Evolutionary conservation across 1,284 basidiomycete species (phyloP).

Genomic region (Cutaneotrichosporon sp.): DNA sequence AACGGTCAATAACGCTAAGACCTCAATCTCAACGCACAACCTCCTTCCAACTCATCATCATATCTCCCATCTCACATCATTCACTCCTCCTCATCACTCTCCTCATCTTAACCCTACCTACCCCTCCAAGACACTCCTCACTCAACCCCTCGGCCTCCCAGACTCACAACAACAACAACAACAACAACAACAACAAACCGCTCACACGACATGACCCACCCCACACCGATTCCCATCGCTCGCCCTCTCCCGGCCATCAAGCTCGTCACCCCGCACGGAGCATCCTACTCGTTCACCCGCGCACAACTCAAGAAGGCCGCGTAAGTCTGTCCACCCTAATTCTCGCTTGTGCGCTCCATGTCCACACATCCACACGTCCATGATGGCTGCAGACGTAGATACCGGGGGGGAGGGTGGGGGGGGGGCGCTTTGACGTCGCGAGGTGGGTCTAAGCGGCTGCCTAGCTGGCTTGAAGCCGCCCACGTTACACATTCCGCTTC

Average conservation of each 20-base stretch:
- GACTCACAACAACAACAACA: background rate
- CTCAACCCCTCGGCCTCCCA: background rate
- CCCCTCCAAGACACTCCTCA: background rate
- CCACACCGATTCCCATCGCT: background rate
- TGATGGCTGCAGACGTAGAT: background rate
- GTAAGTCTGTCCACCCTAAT: background rate
- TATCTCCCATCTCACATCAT: background rate
- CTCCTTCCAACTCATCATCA: background rate
- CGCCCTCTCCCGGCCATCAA: background rate
- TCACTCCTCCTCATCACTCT: background rate
- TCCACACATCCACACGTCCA: background rate
- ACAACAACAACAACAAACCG: no score
- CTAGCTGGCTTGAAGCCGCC: no score
- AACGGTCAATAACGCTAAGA: no score
- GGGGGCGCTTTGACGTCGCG: no score
- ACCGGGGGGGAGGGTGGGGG: no score
- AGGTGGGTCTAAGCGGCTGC: no score
- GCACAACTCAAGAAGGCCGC: conserved; percentile 4
- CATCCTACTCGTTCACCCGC: background rate
- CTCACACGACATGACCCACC: background rate
- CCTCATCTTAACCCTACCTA: no score
- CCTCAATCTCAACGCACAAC: background rate
- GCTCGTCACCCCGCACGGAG: conserved; percentile 2
- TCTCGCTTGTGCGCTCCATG: background rate
- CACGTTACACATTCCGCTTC: background rate